Base-by-base conservation (phyloP, 768 basidiomycete species). In the Clitopilus hobsonii region DNA sequence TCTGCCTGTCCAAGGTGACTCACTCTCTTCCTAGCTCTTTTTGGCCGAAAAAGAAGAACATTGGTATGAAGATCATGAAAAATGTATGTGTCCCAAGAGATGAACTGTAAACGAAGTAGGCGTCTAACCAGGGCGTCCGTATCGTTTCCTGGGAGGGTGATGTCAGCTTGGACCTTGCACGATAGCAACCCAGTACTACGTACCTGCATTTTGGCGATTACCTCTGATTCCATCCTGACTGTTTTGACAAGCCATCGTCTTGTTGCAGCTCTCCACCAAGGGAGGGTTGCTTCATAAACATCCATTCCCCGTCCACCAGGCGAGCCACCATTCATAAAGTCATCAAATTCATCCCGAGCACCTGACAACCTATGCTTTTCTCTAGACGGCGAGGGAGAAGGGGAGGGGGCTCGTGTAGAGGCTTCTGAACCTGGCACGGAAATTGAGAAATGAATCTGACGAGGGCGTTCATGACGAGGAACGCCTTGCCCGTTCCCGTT, bases 1-100 rank as follows among this genome's bases (percentile, higher is more conserved):
- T 27, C n/a, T 10, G 26, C 18, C 18, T 47, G 3, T 22, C 6
- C 75, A 38, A 25, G 18, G 38, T 16, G 20, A 49, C 86, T 59
- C 65, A 93, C 92, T 86, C 92, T 63, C 84, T 69, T 11, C 88
- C 93, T 38, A 86, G 72, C 38, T 85, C 79, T 2, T 72, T 74
- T 59, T 84, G 79, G 0, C 95, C 95, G 64, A 96, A 97, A 77
- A 94, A 98, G 64, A 89, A 96, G 58, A 92, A 77, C 0, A 85
- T 74, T 0, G 96, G 96, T 5, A 99, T 74, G 57, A 89, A 80
- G 27, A 84, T 82, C 88, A 96, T 92, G 78, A 98, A 98, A 72
- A 94, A 98, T 0, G 89, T 93, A 62, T 94, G 93, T 0, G 91
- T 92, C 10, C 81, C 93, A 8, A 92, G 74, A 0, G 86, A 78